Conservation (phyloP, 257 asterid genomes). For the Gynochthodes officinalis region DNA sequence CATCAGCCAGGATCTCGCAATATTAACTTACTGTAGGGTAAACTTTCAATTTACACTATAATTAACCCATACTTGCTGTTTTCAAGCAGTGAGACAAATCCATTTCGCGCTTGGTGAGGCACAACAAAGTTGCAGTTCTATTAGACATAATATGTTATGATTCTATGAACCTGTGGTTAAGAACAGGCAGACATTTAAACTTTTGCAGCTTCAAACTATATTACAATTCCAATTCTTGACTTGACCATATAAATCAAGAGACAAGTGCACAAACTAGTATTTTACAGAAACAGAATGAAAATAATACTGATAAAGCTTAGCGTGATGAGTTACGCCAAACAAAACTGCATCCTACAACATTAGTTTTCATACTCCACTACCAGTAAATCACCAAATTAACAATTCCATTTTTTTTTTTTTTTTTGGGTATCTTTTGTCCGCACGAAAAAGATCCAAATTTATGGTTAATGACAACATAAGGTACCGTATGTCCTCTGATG, state of each 20-base stretch:
- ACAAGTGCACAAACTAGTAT: neutral
- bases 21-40: too few relatives aligned
- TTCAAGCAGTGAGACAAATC: neutral
- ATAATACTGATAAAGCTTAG: neutral
- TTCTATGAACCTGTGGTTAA: too few relatives aligned
- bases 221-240: neutral
- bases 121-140: neutral
- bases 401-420: neutral
- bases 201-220: too few relatives aligned
- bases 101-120: neutral
- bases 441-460: conserved; percentile 23
- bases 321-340: neutral
- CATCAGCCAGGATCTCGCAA: neutral
- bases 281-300: neutral
- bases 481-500: conserved; percentile 26
- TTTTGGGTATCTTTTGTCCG: conserved; percentile 8
- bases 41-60: too few relatives aligned
- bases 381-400: neutral
- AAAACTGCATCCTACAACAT: neutral
- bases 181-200: too few relatives aligned
- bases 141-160: too few relatives aligned
- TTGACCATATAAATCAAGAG: neutral
- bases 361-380: neutral
- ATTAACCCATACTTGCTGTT: neutral
- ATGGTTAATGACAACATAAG: conserved; percentile 14